Evolutionary conservation across 163 green algal genomes (phyloP), one percentile per base, ranked within the genome.

Genomic region (Volvox carteri): DNA sequence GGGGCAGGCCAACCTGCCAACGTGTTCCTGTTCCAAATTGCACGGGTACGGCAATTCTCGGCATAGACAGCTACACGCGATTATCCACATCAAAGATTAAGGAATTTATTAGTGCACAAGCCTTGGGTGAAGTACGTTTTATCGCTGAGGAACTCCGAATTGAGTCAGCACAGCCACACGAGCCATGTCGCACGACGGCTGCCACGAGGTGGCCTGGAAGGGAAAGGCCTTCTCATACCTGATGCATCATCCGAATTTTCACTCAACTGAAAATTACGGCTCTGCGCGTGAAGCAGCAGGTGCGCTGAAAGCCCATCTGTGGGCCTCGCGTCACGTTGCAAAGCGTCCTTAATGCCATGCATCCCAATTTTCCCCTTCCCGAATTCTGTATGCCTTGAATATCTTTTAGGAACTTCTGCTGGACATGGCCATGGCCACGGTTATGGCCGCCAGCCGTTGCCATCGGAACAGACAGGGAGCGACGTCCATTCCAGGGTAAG

Each of bases 211-310:
- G 28, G 76, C 74, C n/a, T 95, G 91, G 91, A 92, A 93, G 68
- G 93, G 93, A 18, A 86, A 94, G 39, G 87, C 93, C 4, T 95
- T 95, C 39, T 72, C 92, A 0, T 95, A 94, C 73, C 74, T 95
- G 42, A 91, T 95, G 90, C 92, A 95, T 60, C 91, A 94, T 67
- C 90, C 42, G 19, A 39, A 41, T 21, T 89, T 89, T 21, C 84
- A 89, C 9, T 52, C 72, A 0, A 89, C 84, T 0, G 84, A 89
- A 58, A 89, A 89, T 48, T 89, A 89, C 41, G 84, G 84, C 19
- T 67, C 84, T 9, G 54, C 42, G 9, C 84, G 84, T 41, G 8
- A 86, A n/a, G 78, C 56, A 18, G 58, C 56, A n/a, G 78, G 78
- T 86, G 28, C 37, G 78, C 12, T 33, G 23, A 46, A 78, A 78